Conservation (phyloP, 2,329 filamentous ascomycete species). For the Penicillium frequentans region DNA sequence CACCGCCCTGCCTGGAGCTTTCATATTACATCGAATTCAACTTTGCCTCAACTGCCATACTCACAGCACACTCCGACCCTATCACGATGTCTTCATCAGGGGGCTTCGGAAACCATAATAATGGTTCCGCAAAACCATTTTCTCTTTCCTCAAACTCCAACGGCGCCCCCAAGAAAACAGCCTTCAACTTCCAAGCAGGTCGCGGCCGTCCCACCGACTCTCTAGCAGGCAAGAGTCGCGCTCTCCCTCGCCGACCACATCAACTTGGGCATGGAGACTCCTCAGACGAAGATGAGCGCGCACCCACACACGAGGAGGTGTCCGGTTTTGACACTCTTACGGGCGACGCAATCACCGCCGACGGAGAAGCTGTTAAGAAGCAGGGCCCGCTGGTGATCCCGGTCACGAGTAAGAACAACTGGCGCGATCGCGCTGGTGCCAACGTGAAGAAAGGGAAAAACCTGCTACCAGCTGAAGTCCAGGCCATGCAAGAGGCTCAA, state of each 20-base stretch:
- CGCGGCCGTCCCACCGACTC: conserved; percentile 17
- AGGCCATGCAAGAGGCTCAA: conserved; percentile 47
- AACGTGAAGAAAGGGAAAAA: conserved; percentile 61
- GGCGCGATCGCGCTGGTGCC: conserved; percentile 45
- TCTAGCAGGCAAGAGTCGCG: conserved; percentile 16
- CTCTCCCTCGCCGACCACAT: conserved; percentile 32
- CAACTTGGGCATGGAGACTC: conserved; percentile 47
- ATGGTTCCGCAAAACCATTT: conserved; percentile 32
- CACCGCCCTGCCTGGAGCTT: conserved; percentile 21
- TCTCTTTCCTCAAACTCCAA: conserved; percentile 42
- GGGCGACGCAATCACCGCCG: conserved; percentile 38
- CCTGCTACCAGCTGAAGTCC: conserved; percentile 58
- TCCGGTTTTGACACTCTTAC: conserved; percentile 54
- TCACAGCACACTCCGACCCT: not conserved
- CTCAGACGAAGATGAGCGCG: conserved; percentile 44
- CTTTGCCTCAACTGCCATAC: not conserved
- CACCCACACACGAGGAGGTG: conserved; percentile 46
- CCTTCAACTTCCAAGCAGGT: conserved; percentile 34
- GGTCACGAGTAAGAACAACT: conserved; percentile 82
- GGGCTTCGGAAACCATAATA: not conserved
- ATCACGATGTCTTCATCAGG: conserved; percentile 21
- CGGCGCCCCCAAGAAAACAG: conserved; percentile 31
- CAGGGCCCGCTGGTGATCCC: conserved; percentile 70
- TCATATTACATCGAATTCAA: conserved; percentile 8
- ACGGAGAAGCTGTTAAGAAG: conserved; percentile 42